Conservation (phyloP, 805 yeast species). For the Starmera dryadoides region DNA sequence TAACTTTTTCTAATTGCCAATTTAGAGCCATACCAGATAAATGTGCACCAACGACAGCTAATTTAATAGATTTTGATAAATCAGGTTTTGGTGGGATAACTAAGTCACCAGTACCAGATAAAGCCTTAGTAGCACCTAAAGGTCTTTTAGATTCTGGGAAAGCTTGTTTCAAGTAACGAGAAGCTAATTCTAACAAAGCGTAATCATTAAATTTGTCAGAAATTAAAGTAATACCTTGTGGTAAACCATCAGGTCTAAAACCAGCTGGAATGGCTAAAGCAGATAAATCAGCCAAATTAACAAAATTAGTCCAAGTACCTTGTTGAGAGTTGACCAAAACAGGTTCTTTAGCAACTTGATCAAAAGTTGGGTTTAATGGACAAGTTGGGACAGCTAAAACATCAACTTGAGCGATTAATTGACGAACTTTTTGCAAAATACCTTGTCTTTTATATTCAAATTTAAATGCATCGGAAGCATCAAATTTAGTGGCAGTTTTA, state of each 20-base stretch:
- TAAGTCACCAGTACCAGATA: constrained; percentile 31
- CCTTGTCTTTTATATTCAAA: constrained; percentile 84
- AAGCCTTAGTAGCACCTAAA: constrained; percentile 44
- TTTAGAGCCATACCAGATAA: constrained; percentile 81
- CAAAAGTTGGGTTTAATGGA: constrained; percentile 83
- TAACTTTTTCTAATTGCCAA: constrained; percentile 86
- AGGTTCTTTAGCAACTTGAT: constrained; percentile 70
- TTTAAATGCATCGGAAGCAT: constrained; percentile 79
- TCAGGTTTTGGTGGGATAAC: constrained; percentile 38
- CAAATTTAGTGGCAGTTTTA: constrained; percentile 65
- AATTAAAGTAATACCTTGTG: constrained; percentile 83
- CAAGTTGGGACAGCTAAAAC: constrained; percentile 88
- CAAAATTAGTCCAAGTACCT: constrained; percentile 98
- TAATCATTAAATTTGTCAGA: constrained; percentile 81
- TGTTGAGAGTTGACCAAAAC: constrained; percentile 78
- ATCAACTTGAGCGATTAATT: constrained; percentile 53
- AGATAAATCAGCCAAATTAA: constrained; percentile 86
- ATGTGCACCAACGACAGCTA: constrained; percentile 98
- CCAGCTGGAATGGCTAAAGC: constrained; percentile 92
- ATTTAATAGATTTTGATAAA: constrained; percentile 25
- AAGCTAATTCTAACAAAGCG: constrained; percentile 81
- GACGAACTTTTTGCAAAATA: constrained; percentile 57
- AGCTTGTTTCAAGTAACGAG: constrained; percentile 49
- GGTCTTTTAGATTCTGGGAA: constrained; percentile 40
- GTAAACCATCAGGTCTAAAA: constrained; percentile 80